These are phyloP conservation scores for Ampelocalamus luodianensis DNA, from an alignment of 176 grass and related monocot species.

Conservation along the genomic window DNA sequence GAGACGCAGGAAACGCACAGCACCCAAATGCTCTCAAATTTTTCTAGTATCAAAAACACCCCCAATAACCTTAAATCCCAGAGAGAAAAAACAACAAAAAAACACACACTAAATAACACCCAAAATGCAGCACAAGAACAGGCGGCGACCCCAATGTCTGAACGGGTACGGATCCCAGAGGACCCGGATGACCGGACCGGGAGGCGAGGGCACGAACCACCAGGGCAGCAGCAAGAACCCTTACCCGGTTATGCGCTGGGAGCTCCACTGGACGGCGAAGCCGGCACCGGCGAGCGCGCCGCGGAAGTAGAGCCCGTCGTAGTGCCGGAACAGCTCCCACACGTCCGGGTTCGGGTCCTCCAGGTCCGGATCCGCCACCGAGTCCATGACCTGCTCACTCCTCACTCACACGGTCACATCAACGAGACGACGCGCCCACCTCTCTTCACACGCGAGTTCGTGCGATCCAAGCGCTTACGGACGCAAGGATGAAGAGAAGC, in stretches of 20 bases:
- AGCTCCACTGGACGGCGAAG: conserved; percentile 56
- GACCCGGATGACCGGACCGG: background rate
- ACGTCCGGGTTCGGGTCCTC: conserved; percentile 58
- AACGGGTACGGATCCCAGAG: background rate
- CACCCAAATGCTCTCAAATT: background rate
- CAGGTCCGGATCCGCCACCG: conserved; percentile 32
- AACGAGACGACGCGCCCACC: background rate
- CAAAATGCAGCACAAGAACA: background rate
- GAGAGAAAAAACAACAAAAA: background rate
- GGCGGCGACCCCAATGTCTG: background rate
- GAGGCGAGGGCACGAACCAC: background rate
- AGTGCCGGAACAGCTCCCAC: conserved; percentile 57
- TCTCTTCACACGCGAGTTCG: background rate
- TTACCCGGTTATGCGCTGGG: conserved; percentile 39
- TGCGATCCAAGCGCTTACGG: background rate
- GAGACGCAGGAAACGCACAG: background rate
- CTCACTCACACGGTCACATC: background rate
- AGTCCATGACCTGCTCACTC: conserved; percentile 27
- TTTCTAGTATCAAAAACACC: background rate
- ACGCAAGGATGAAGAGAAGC: background rate
- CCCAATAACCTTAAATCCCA: background rate
- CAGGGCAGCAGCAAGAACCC: background rate
- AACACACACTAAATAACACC: background rate
- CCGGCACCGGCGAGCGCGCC: conserved; percentile 47
- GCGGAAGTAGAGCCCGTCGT: conserved; percentile 71